These are phyloP conservation scores for Lactarius akahatsu DNA, from an alignment of 768 basidiomycete genomes.

Conservation along the genomic window DNA sequence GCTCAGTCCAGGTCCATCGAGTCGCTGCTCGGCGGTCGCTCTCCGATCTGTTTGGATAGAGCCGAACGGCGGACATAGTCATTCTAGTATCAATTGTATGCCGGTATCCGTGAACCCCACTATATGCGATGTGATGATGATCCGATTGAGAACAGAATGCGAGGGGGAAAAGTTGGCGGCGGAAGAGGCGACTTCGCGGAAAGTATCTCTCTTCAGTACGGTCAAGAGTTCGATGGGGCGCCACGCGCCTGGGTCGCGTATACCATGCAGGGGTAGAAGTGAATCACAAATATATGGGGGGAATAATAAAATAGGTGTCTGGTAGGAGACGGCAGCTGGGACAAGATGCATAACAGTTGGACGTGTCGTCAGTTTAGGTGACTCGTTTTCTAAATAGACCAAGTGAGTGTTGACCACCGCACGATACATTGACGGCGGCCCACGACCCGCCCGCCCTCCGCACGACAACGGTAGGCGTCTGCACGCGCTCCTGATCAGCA, in stretches of 20 bases:
- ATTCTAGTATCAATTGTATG: neutral
- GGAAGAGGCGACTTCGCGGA: neutral
- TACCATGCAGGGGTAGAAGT: conserved; percentile 3
- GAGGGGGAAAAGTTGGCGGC: neutral
- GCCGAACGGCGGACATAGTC: neutral
- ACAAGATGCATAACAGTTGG: neutral
- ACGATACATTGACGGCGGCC: conserved; percentile 63
- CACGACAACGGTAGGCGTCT: conserved; percentile 65
- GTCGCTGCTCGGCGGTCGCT: neutral
- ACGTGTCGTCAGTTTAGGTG: conserved; percentile 9
- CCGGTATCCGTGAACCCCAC: neutral
- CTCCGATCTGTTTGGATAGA: neutral
- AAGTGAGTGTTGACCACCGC: conserved; percentile 78
- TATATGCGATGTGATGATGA: neutral
- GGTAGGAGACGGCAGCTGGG: conserved; percentile 2
- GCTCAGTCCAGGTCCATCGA: neutral
- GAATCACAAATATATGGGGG: conserved; percentile 18
- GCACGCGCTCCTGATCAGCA: conserved; percentile 53
- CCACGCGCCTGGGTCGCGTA: neutral
- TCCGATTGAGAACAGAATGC: neutral
- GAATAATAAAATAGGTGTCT: conserved; percentile 23
- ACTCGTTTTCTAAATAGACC: conserved; percentile 35
- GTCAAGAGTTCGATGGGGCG: conserved; percentile 1
- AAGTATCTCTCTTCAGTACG: neutral
- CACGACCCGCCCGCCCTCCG: conserved; percentile 70